Evolutionary conservation across 441 rosid genomes (phyloP).

Genomic region (Rhodomyrtus psidioides): DNA sequence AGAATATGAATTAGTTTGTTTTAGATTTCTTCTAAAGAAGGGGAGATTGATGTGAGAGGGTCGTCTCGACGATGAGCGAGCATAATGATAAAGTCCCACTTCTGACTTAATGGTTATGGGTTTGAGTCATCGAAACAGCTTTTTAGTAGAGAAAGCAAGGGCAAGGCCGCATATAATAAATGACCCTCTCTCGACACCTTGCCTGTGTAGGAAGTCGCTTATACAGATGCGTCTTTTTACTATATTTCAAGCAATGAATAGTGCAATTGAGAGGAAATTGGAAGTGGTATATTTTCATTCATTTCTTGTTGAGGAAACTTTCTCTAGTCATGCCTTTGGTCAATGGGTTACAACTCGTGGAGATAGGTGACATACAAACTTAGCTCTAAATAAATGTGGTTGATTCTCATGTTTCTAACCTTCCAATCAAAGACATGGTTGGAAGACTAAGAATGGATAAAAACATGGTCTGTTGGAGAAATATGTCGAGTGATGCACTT

Average conservation of each 20-base stretch:
- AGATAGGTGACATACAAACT: background rate
- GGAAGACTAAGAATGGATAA: background rate
- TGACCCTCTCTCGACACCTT: background rate
- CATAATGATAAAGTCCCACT: background rate
- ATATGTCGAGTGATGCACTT: background rate
- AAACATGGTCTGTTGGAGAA: background rate
- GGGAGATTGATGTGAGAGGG: background rate
- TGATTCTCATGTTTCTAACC: background rate
- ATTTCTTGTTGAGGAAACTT: background rate
- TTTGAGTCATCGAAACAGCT: background rate
- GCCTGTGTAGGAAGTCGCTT: background rate
- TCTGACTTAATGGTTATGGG: background rate
- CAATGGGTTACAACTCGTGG: background rate
- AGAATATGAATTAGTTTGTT: background rate
- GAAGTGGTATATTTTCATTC: background rate
- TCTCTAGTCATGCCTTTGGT: background rate
- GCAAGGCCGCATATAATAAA: background rate
- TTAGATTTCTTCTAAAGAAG: background rate
- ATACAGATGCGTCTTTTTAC: background rate
- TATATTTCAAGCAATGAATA: background rate
- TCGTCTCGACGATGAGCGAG: background rate
- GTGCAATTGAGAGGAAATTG: background rate
- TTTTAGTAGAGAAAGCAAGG: background rate
- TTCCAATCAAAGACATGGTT: background rate
- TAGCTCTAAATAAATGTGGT: background rate